Conservation (phyloP, 106 monocot genomes). For the Phalaenopsis equestris region DNA sequence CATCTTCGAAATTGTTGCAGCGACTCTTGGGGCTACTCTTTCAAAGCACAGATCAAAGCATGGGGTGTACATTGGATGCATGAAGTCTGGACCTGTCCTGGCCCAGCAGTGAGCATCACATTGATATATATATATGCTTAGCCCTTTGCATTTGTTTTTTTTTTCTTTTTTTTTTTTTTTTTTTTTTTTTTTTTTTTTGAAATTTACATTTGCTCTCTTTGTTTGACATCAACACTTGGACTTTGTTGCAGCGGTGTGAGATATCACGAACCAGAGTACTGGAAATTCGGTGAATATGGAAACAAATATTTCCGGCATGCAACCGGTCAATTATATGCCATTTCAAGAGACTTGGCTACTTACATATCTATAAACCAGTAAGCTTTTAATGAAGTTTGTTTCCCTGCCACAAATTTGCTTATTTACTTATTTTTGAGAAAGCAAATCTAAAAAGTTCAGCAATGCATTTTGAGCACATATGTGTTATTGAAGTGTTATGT, state of each 20-base stretch:
- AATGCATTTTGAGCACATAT: not conserved
- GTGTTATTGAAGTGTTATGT: not conserved
- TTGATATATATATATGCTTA: not conserved
- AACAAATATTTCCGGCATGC: slow-evolving; percentile 65
- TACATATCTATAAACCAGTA: slow-evolving; percentile 57
- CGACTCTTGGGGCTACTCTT: slow-evolving; percentile 22
- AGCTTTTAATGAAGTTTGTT: not conserved
- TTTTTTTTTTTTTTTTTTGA: too few relatives aligned
- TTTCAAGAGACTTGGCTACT: slow-evolving; percentile 54
- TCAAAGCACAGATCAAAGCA: slow-evolving; percentile 16
- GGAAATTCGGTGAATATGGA: slow-evolving; percentile 61
- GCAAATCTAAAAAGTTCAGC: too few relatives aligned
- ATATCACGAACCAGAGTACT: slow-evolving; percentile 56
- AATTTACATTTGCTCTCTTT: not conserved
- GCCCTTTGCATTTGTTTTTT: not conserved
- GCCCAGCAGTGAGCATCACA: slow-evolving; percentile 38
- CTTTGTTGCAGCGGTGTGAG: slow-evolving; percentile 38
- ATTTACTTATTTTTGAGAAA: too few relatives aligned
- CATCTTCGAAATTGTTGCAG: slow-evolving; percentile 8
- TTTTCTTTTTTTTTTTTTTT: not conserved
- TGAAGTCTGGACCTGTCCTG: slow-evolving; percentile 33
- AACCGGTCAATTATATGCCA: slow-evolving; percentile 54
- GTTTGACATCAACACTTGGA: not conserved
- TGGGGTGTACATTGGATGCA: slow-evolving; percentile 27
- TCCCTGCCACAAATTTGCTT: too few relatives aligned